Conservation (phyloP, 2,329 filamentous ascomycete genomes). For the Claviceps sp. region DNA sequence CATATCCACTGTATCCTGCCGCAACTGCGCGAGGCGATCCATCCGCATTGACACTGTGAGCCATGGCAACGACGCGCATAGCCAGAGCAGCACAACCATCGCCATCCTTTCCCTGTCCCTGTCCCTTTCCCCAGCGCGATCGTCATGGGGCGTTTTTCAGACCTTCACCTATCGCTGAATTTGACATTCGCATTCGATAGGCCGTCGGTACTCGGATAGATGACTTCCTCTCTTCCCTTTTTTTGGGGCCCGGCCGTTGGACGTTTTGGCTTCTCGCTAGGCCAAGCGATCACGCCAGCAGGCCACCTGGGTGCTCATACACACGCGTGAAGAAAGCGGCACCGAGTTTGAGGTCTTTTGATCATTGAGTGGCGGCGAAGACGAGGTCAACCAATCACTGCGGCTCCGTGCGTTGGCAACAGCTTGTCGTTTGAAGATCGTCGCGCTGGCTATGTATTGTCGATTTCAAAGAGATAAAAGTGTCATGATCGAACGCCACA, state of each 20-base stretch:
- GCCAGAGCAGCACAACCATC: slow-evolving; percentile 12
- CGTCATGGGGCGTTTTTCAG: too few relatives aligned
- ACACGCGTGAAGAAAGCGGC: not conserved
- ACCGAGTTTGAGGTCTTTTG: too few relatives aligned
- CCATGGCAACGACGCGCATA: slow-evolving; percentile 26
- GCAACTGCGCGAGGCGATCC: slow-evolving; percentile 40
- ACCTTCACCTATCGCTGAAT: too few relatives aligned
- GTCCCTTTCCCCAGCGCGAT: not conserved
- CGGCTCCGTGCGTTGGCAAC: not conserved
- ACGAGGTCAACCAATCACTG: not conserved
- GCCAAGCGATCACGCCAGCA: too few relatives aligned
- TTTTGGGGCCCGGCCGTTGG: too few relatives aligned
- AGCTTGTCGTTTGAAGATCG: not conserved
- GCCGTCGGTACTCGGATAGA: too few relatives aligned
- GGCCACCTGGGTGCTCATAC: not conserved
- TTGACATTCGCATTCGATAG: too few relatives aligned
- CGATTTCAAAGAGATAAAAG: not conserved
- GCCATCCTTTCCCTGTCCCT: slow-evolving; percentile 15
- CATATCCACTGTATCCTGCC: slow-evolving; percentile 56
- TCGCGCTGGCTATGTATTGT: not conserved
- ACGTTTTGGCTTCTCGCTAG: too few relatives aligned
- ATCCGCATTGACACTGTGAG: slow-evolving; percentile 37
- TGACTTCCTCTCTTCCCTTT: too few relatives aligned
- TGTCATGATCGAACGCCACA: slow-evolving; percentile 4
- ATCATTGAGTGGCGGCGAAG: not conserved